Base-by-base conservation (phyloP, 2,329 filamentous ascomycete species). In the Hypoxylon sp. region DNA sequence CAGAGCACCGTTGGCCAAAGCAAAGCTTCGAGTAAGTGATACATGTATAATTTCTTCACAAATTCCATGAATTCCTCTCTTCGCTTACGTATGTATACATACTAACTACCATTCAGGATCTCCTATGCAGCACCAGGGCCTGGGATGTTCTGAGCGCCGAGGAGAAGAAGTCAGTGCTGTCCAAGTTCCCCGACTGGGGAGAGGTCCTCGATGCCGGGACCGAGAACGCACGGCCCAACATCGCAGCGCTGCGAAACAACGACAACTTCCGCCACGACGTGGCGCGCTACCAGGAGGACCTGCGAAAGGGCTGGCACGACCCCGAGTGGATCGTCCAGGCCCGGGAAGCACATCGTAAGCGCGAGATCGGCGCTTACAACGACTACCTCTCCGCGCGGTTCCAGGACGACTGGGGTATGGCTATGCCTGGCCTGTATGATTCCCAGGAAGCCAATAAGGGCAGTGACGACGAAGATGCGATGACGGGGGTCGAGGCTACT, bases 281-380 rank as follows among this genome's bases (percentile, higher is more conserved):
- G 56, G 79, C 81, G 0, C 78, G 78, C 2, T 85, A 85, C 72
- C 80, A 80, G 30, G 81, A 83, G 34, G 79, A 85, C 67, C 75
- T 89, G 17, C 68, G 74, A 4, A 76, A 79, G 36, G 86, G 86
- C 2, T 81, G 80, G 34, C 84, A 87, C 63, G 85, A 88, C 68
- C 80, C 81, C 1, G 80, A 81, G 13, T 89, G 86, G 86, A 80
- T 89, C 6, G 77, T 74, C 14, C 79, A 84, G 60, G 86, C 87
- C 0, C 87, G 83, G 79, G 74, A 75, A 3, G 86, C 87, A 0
- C 84, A 87, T 66, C 79, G 81, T 59, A 79, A 81, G 72, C 83
- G 86, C 60, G 79, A 77, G 55, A 73, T 78, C 0, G 87, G 87
- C 3, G 79, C 83, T 1, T 89, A 86, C 65, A 82, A 87, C 63